Evolutionary conservation across 805 yeast species (phyloP), one percentile per base, ranked within the genome.

Genomic region (Candida ortonii): DNA sequence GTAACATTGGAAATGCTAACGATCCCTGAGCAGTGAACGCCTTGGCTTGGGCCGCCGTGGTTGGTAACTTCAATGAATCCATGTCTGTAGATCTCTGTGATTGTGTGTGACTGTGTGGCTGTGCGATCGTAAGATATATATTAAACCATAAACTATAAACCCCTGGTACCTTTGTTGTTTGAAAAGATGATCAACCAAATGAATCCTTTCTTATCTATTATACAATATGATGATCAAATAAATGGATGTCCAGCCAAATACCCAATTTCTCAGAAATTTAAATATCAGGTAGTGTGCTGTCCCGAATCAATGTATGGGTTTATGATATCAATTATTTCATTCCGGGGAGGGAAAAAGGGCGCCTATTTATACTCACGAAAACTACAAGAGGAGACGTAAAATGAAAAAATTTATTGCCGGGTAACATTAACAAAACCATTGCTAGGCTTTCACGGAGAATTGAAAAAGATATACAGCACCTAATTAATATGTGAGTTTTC

Each of bases 31-130:
- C 80, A 25, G 83, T 78, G 57, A 82, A 83, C 27, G 78, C 80
- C 52, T 75, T 76, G 8, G 90, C 90, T 52, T 78, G 76, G 5
- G 84, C 84, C 9, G 89, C 86, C 13, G 84, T 82, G 14, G 83
- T 79, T 41, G 90, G 90, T 42, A 80, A 71, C 44, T 81, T 78
- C 41, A 82, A 68, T 29, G 88, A 77, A 53, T 82, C 87, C 88
- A 82, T 81, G 13, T 21, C 37, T 18, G 24, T 18, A 25, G 20
- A 29, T 29, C 28, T 33, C 18, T 46, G 30, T 37, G 18, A 32
- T 33, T 34, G 33, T 45, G 16, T 33, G 27, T 33, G 23, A 16
- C 33, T 29, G 36, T 30, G 36, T 16, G 16, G 11, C 13, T 15
- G 10, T 10, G 22, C 11, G 15, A 18, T 16, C 19, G 28, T 22